Conservation (phyloP, 2,329 filamentous ascomycete genomes). For the Microcyclospora tardicrescens region DNA sequence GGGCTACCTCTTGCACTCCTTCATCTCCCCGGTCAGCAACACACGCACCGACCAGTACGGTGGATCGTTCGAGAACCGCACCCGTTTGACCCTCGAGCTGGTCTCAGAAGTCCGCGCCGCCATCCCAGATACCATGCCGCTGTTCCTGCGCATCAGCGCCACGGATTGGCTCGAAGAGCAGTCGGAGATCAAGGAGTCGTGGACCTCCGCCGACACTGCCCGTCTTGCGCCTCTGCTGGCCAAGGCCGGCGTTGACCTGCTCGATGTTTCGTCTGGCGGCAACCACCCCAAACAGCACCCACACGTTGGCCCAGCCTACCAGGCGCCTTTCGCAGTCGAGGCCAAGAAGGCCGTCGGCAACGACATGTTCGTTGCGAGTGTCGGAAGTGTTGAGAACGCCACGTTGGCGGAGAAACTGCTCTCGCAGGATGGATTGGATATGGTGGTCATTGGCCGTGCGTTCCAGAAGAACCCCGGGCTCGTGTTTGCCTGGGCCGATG, state of each 20-base stretch:
- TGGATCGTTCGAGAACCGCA: conserved; percentile 59
- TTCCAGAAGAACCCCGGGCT: conserved; percentile 75
- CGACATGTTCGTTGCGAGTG: conserved; percentile 57
- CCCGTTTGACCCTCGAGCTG: conserved; percentile 53
- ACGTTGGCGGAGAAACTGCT: conserved; percentile 53
- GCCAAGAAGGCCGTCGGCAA: conserved; percentile 64
- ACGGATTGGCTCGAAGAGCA: conserved; percentile 61
- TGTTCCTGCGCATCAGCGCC: conserved; percentile 61
- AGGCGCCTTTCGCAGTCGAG: conserved; percentile 57
- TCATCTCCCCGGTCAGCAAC: conserved; percentile 59
- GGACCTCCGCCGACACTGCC: conserved; percentile 53
- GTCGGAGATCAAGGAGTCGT: conserved; percentile 42
- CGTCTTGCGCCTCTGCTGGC: conserved; percentile 55
- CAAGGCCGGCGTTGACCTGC: conserved; percentile 60
- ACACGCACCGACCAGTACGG: conserved; percentile 55
- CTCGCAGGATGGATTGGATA: conserved; percentile 42
- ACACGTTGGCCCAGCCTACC: conserved; percentile 51
- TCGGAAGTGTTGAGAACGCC: conserved; percentile 60
- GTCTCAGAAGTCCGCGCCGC: conserved; percentile 47
- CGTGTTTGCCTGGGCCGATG: conserved; percentile 58
- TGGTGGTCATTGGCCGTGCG: conserved; percentile 60
- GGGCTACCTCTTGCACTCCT: conserved; percentile 55
- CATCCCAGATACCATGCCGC: conserved; percentile 55
- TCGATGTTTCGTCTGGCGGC: conserved; percentile 71
- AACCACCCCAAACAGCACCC: conserved; percentile 49